Base-by-base conservation (phyloP, 2,329 filamentous ascomycete genomes). In the Coniella lustricola region DNA sequence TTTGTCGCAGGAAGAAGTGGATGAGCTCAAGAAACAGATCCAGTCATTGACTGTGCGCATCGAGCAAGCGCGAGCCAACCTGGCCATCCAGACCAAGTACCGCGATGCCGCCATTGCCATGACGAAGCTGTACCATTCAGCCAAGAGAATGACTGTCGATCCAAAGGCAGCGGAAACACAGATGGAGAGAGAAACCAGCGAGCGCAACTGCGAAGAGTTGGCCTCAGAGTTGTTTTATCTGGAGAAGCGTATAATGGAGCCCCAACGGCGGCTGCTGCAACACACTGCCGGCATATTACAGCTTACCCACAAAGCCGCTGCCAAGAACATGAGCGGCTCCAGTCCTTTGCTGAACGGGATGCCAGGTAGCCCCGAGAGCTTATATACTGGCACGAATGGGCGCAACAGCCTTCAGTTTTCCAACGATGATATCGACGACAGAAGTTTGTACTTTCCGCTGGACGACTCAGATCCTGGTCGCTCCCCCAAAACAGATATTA, bases 271-370 rank as follows among this genome's bases (percentile, higher is more conserved):
- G 53, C 70, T 98, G 38, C 71, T 97, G 44, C 83, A 91, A 64
- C 93, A 98, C 64, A 97, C 91, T 0, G 90, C 93, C 13, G 91
- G 88, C 38, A 87, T 98, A 34, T 71, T 98, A 46, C 90, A 95
- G 62, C 78, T 95, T 65, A 94, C 90, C 8, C 90, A 97, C 66
- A 85, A 84, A 58, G 81, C 79, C 0, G 74, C 85, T n/a, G 73
- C 75, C 50, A 85, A 79, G 59, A 79, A 77, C 56, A 70, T 70
- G 46, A 59, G 67, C 3, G 64, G 70, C 7, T 67, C 72, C 44
- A 65, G 69, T 2, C 66, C 64, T 31, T 60, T 68, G 7, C 62
- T 71, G 35, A 77, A 77, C 48, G 79, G 77, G 17, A 80, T 87
- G 53, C 85, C 85, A 5, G 82, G 84, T 47, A 90, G 84, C 58